Percentiles rank a stretch among this genome's conserved stretches.
These are phyloP conservation scores for Haplosporangium sp. DNA, from an alignment of 371 early-diverging fungal species.

Conservation along the genomic window DNA sequence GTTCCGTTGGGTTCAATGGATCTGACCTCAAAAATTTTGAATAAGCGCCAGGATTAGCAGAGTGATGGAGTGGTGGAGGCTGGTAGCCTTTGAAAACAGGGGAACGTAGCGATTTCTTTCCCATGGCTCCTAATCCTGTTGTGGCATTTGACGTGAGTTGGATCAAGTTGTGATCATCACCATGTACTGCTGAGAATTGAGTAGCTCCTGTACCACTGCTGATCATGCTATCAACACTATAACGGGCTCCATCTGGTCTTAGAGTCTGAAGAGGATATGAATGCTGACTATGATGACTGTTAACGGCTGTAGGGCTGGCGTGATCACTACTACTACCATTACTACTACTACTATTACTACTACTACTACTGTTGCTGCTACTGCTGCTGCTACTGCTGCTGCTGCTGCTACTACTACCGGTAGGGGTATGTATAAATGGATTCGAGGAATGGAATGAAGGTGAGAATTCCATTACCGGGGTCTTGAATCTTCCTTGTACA, in stretches of 20 bases:
- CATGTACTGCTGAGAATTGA: slow-evolving; percentile 26
- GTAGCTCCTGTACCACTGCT: slow-evolving; percentile 48
- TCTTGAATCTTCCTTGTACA: not conserved
- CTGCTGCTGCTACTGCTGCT: no score
- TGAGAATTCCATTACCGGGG: not conserved
- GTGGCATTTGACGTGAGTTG: not conserved
- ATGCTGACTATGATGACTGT: not conserved
- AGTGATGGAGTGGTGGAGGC: slow-evolving; percentile 22
- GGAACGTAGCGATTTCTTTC: slow-evolving; percentile 18
- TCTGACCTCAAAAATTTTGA: slow-evolving; percentile 1
- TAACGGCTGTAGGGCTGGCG: not conserved
- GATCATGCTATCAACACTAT: slow-evolving; percentile 41
- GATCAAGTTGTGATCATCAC: slow-evolving; percentile 27
- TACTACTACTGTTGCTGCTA: not conserved
- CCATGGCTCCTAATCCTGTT: not conserved
- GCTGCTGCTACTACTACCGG: not conserved
- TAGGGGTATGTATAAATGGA: slow-evolving; percentile 10
- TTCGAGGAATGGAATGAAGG: slow-evolving; percentile 9
- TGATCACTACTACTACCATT: slow-evolving; percentile 3
- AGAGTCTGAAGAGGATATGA: slow-evolving; percentile 22
- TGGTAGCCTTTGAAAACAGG: slow-evolving; percentile 26
- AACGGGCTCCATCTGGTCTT: slow-evolving; percentile 12
- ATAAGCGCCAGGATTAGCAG: not conserved
- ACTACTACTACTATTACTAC: not conserved
- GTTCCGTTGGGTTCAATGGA: slow-evolving; percentile 12